Conservation (phyloP, 2,329 filamentous ascomycete species). For the Tolypocladium ovalisporum region DNA sequence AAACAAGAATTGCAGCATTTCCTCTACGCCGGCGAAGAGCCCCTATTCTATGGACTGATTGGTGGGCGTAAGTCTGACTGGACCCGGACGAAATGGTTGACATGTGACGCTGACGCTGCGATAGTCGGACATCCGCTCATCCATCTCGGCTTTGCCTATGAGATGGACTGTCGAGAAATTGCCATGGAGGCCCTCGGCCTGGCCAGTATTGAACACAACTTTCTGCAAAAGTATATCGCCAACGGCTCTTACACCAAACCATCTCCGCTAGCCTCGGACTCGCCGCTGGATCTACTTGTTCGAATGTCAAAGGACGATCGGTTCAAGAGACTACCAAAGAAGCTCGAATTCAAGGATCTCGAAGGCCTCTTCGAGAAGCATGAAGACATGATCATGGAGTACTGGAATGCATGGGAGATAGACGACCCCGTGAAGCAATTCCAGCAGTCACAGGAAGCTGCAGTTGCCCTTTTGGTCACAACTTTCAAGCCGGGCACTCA, state of each 20-base stretch:
- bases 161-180: conserved; percentile 74
- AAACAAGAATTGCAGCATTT: conserved; percentile 65
- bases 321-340: conserved; percentile 55
- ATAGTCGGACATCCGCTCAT: conserved; percentile 85
- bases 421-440: conserved; percentile 64
- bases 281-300: conserved; percentile 60
- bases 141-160: conserved; percentile 87
- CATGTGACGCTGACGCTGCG: conserved; percentile 8
- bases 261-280: conserved; percentile 46
- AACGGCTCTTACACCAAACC: conserved; percentile 59
- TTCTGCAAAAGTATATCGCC: conserved; percentile 58
- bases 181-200: conserved; percentile 81
- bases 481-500: conserved; percentile 46
- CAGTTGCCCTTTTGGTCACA: conserved; percentile 50
- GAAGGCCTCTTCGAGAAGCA: conserved; percentile 56
- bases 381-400: conserved; percentile 63
- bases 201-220: conserved; percentile 46
- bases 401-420: conserved; percentile 84
- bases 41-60: conserved; percentile 71
- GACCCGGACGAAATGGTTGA: not conserved
- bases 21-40: conserved; percentile 62
- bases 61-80: conserved; percentile 52
- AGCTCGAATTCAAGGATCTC: conserved; percentile 51
- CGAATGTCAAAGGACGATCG: conserved; percentile 57
- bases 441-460: conserved; percentile 54